Evolutionary conservation across 78 protist genomes (phyloP), one percentile per base, ranked within the genome.

Genomic region (Paratrimastix pyriformis): DNA sequence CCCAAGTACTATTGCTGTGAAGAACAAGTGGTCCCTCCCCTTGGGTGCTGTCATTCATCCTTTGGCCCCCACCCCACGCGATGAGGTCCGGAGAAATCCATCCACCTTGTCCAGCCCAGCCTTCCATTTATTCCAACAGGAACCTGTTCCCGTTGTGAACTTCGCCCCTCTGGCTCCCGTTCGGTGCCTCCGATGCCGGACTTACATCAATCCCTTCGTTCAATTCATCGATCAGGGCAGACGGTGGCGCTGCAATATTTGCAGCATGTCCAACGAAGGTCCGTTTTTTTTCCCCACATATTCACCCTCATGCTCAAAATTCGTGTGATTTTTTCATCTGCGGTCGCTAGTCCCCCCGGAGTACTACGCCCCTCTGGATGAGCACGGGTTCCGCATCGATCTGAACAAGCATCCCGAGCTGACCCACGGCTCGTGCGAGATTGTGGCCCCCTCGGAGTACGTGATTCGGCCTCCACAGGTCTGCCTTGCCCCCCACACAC

Each of bases 101-200:
- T 52, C 21, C 21, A 26, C 21, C 21, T 18, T 62, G 42, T 21
- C 21, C 37, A 35, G 11, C 55, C 32, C 55, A 50, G 13, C 55
- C 13, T 50, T 13, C 15, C 72, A n/a, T 38, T 18, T 43, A 2
- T 38, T 9, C 33, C 18, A 26, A 18, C 55, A 75, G 37, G 44
- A 0, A 26, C 48, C 39, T 3, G 40, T 62, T 32, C 81, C 81
- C 5, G 40, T 48, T n/a, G 52, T 79, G 29, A 62, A 70, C 39
- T 79, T 79, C 29, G 68, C 65, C 35, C 38, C 69, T 30, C 4
- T 45, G 6, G 59, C 44, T 32, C 69, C 72, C 44, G 15, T 80
- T 21, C 79, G 92, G 26, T 88, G 92, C 84, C 3, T 3, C n/a
- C 48, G 80, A 0, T 89, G 93, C 82, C 76, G 79, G 38, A 85